Conservation (phyloP, 139 green algal genomes). For the Gonium pectorale region DNA sequence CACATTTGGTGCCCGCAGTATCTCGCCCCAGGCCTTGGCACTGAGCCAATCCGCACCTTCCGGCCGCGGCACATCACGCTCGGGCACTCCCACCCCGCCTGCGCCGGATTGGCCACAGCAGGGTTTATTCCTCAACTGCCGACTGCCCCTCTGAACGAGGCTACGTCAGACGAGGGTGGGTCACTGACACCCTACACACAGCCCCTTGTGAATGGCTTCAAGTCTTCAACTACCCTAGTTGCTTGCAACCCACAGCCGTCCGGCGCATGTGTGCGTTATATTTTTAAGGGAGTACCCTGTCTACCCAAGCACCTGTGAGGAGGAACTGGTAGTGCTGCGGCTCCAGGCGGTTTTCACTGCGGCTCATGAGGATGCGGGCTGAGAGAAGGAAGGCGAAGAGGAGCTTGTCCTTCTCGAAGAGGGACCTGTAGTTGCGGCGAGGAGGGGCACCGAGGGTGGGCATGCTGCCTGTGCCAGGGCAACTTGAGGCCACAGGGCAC, state of each 20-base stretch:
- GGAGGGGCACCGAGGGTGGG: neutral
- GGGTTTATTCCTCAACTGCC: too few species aligned
- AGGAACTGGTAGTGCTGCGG: constrained; percentile 77
- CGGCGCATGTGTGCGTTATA: too few species aligned
- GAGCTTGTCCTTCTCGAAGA: constrained; percentile 91
- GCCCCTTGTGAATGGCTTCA: too few species aligned
- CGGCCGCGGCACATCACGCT: constrained; percentile 22
- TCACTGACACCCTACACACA: too few species aligned
- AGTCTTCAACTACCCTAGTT: too few species aligned
- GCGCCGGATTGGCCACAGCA: neutral
- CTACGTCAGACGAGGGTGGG: too few species aligned
- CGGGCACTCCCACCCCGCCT: constrained; percentile 54
- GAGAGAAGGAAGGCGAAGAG: constrained; percentile 81
- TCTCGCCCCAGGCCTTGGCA: constrained; percentile 70
- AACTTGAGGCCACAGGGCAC: too few species aligned
- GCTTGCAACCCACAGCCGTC: too few species aligned
- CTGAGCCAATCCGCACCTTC: constrained; percentile 55
- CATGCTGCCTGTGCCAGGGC: too few species aligned
- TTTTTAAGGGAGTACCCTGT: too few species aligned
- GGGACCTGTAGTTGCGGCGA: constrained; percentile 45
- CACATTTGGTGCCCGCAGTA: constrained; percentile 58
- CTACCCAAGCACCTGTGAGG: constrained; percentile 74
- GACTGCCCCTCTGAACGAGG: too few species aligned
- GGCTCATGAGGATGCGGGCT: constrained; percentile 63
- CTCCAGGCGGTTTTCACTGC: constrained; percentile 61